Evolutionary conservation across 768 basidiomycete genomes (phyloP), one percentile per base, ranked within the genome.

Genomic region (Nevesoporus exiguus): DNA sequence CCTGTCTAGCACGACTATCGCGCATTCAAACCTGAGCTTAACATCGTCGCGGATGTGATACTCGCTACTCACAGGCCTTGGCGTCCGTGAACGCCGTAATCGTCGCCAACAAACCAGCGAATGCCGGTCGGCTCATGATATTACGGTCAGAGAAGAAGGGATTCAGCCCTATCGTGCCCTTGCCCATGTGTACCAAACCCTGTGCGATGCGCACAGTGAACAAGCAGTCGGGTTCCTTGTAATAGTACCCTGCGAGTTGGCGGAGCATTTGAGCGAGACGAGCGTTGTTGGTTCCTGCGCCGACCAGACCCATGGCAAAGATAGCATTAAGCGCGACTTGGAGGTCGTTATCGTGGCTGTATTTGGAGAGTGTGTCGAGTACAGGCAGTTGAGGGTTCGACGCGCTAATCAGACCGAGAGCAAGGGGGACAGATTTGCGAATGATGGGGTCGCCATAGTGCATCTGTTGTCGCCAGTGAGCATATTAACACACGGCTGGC

Each of bases 331-430:
- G 81, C 0, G 96, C 97, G 10, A 99, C 97, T 40, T 84, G 80
- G n/a, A 98, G 84, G 73, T 99, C 97, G 64, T 90, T 94, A 77
- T 99, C 96, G 76, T 99, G 97, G 56, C 93, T 96, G 75, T 99
- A 99, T 71, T 96, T 96, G 7, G 96, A 98, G 13, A 99, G 84
- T 0, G 94, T 98, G 70, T 99, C 97, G 59, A 99, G 85, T 58
- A 99, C 88, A 36, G 88, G 80, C 5, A 98, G 80, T 73, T 93
- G 90, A 13, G 97, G 97, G 71, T 98, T 98, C 34, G 97, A 99
- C 31, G 93, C 84, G 71, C 88, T 94, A 71, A 98, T 83, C 52
- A 98, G 84, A 55, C 93, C 96, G 47, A 99, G 87, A 15, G 96
- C 97, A 17, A 99, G 85, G 19, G 97, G 97, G 24, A 99, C 86